These are phyloP conservation scores for Didymella arachidicola DNA, from an alignment of 2,329 filamentous ascomycete species.

Conservation along the genomic window DNA sequence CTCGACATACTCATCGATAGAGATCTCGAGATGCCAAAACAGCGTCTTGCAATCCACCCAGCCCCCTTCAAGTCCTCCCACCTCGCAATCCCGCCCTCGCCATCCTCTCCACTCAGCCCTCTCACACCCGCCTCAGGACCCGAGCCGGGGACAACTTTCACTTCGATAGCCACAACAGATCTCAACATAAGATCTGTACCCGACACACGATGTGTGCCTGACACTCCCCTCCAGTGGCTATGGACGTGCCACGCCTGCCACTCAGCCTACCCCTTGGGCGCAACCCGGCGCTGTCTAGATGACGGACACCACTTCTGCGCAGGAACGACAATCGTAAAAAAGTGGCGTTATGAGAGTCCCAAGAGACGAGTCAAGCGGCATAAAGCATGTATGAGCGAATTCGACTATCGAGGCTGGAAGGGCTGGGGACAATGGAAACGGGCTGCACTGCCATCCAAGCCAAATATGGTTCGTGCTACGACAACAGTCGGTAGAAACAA, in stretches of 20 bases:
- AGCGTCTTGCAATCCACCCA: conserved; percentile 42
- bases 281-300: conserved; percentile 61
- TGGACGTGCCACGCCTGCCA: conserved; percentile 64
- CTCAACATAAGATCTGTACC: conserved; percentile 6
- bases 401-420: conserved; percentile 63
- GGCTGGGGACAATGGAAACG: conserved; percentile 55
- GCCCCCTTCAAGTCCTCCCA: conserved; percentile 54
- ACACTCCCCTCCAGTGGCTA: conserved; percentile 54
- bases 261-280: conserved; percentile 56
- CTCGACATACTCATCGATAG: neutral
- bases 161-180: neutral
- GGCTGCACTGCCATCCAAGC: too few species aligned
- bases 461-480: neutral
- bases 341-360: conserved; percentile 32
- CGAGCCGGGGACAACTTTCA: conserved; percentile 13
- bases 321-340: conserved; percentile 53
- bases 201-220: conserved; percentile 29
- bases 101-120: conserved; percentile 51
- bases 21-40: neutral
- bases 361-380: conserved; percentile 37
- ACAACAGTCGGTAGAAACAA: too few species aligned
- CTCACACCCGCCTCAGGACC: conserved; percentile 25
- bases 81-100: conserved; percentile 55
- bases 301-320: conserved; percentile 64
- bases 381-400: conserved; percentile 58